These are phyloP conservation scores for Danielia reshetovae DNA, from an alignment of 805 yeast genomes.

Conservation along the genomic window DNA sequence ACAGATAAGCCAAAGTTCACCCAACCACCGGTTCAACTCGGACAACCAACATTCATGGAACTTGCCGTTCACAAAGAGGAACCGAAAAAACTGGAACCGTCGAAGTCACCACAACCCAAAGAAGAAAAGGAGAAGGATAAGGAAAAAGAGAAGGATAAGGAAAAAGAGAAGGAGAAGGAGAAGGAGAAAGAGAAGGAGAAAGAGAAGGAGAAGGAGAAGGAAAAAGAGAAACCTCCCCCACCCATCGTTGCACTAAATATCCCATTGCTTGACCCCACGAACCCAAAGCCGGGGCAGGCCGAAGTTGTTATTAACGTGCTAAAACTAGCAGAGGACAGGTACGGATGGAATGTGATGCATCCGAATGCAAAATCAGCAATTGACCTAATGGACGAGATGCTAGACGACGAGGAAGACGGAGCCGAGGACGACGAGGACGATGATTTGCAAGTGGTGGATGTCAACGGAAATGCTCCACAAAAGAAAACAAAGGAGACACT, in stretches of 20 bases:
- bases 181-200: slow-evolving; percentile 7
- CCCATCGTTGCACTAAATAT: slow-evolving; percentile 56
- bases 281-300: slow-evolving; percentile 52
- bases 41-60: slow-evolving; percentile 18
- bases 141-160: background rate
- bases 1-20: slow-evolving; percentile 16
- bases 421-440: slow-evolving; percentile 46
- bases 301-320: slow-evolving; percentile 69
- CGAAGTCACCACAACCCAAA: no score
- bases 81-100: background rate
- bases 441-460: slow-evolving; percentile 9
- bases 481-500: slow-evolving; percentile 26
- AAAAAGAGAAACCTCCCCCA: slow-evolving; percentile 10
- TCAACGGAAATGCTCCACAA: slow-evolving; percentile 6
- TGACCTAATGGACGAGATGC: slow-evolving; percentile 47
- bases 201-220: slow-evolving; percentile 11
- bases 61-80: slow-evolving; percentile 6
- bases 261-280: slow-evolving; percentile 45
- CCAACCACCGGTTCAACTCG: slow-evolving; percentile 7
- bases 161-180: slow-evolving; percentile 1
- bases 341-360: slow-evolving; percentile 71
- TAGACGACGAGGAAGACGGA: slow-evolving; percentile 47
- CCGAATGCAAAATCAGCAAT: slow-evolving; percentile 61
- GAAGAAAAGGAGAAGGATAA: slow-evolving; percentile 2
- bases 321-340: slow-evolving; percentile 74